A percentile compares a stretch with the other conserved stretches of the same genome.
phyloP scores from a whole-genome alignment of 257 asterid species.

The Nicotiana obtusifolia region DNA sequence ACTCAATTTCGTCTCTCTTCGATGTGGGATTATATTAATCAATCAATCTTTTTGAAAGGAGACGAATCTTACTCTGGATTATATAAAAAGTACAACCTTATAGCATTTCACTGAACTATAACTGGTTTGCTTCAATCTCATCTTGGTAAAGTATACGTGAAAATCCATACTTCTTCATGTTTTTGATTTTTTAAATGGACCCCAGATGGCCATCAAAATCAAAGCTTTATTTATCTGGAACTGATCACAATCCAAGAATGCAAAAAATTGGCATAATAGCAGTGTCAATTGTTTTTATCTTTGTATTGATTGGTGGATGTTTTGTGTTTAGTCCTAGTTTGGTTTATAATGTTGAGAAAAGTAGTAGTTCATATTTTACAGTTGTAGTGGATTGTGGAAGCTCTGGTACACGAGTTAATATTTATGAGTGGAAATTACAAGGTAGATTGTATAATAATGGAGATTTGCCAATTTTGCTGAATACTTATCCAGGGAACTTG shows the following conservation, averaged over 20 bases:
- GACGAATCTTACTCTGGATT: not conserved
- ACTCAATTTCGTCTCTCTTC: no score
- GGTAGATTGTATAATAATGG: constrained; percentile 18
- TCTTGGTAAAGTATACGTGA: not conserved
- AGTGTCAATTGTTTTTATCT: constrained; percentile 24
- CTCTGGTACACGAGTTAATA: constrained; percentile 73
- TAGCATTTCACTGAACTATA: no score
- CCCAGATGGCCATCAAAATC: constrained; percentile 68
- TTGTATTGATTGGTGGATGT: constrained; percentile 31
- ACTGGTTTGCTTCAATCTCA: not conserved
- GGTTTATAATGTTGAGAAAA: constrained; percentile 7
- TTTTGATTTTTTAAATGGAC: constrained; percentile 40
- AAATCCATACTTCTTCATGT: not conserved
- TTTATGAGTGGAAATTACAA: constrained; percentile 49
- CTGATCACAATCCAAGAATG: constrained; percentile 20
- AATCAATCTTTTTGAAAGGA: not conserved
- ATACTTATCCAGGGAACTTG: constrained; percentile 41
- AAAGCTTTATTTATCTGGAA: constrained; percentile 28
- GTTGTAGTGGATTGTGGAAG: constrained; percentile 92
- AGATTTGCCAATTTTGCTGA: constrained; percentile 52
- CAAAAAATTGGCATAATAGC: constrained; percentile 24
- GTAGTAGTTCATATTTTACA: constrained; percentile 36
- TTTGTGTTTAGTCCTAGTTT: constrained; percentile 18
- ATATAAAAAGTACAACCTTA: not conserved
- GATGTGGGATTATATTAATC: not conserved